Percentiles rank a stretch among this genome's conserved stretches.
These are phyloP conservation scores for Durotheca rogersii DNA, from an alignment of 495 filamentous ascomycete genomes.

Conservation along the genomic window DNA sequence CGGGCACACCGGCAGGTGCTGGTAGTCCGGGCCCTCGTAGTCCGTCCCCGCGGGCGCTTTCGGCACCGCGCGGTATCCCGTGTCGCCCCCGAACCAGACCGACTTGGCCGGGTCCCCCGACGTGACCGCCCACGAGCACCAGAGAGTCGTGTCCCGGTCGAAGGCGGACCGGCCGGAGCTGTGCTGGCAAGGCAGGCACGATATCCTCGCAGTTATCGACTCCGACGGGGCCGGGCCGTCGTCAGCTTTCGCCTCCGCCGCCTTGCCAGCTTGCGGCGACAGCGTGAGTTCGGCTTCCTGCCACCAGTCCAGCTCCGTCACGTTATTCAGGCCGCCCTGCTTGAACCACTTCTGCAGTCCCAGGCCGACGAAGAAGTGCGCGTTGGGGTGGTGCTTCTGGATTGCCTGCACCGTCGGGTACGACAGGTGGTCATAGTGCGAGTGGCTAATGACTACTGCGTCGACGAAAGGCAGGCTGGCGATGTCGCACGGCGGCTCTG, in stretches of 20 bases:
- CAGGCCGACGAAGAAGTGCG: conserved; percentile 84
- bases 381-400: conserved; percentile 68
- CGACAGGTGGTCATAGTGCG: conserved; percentile 92
- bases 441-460: conserved; percentile 87
- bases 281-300: conserved; percentile 73
- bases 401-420: conserved; percentile 72
- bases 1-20: conserved; percentile 72
- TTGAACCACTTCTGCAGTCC: conserved; percentile 89
- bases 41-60: conserved; percentile 61
- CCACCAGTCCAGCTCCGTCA: conserved; percentile 97
- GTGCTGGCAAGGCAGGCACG: conserved; percentile 87
- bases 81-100: conserved; percentile 76
- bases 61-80: conserved; percentile 83
- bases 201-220: conserved; percentile 71
- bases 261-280: conserved; percentile 42
- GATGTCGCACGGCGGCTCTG: conserved; percentile 73
- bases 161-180: conserved; percentile 64
- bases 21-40: conserved; percentile 70
- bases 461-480: conserved; percentile 82
- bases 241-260: conserved; percentile 22
- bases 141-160: conserved; percentile 75
- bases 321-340: conserved; percentile 62
- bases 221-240: conserved; percentile 21
- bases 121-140: conserved; percentile 81
- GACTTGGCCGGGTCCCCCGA: conserved; percentile 64